Base-by-base conservation (phyloP, 2,329 filamentous ascomycete species). In the Claviceps pusilla region DNA sequence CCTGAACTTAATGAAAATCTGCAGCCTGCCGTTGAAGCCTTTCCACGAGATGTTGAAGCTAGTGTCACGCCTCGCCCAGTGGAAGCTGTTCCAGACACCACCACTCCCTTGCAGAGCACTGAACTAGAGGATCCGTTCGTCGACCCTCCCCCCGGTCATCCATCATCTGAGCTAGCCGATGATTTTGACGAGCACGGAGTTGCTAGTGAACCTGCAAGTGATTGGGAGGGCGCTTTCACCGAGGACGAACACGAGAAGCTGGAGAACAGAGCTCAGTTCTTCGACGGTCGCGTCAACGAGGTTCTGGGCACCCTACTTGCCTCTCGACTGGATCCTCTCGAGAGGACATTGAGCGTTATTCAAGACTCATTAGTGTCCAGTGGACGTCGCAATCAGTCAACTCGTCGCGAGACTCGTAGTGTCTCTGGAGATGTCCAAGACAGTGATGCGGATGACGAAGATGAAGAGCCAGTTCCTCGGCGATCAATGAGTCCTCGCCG, bases 391-490 rank as follows among this genome's bases (percentile, higher is more conserved):
- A 73, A 76, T 14, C 71, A 74, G 31, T 79, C 81, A 11, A 79
- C 75, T 54, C 74, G 78, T 35, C 77, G 77, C 45, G 76, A 78
- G 31, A 75, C 79, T 59, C 80, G 82, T 60, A 88, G 83, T 66
- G 69, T 80, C 45, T 90, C 86, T 49, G 80, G 75, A n/a, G 86
- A 89, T 35, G 64, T 77, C 3, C 76, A 80, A 50, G 83, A 94
- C 56, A 96, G 91, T 65, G 93, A 97, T 69, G 91, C 93, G 11
- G 91, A 97, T 66, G 90, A 95, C 58, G 89, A 95, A 64, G 90
- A 94, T 59, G 89, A 95, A 28, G 87, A 84, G 55, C 77, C 81
- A 54, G 57, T 71, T 56, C 71, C 76, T 58, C 76, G 81, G 65
- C 83, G 87, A 52, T 86, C 86, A 6, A 76, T 83, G 60, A 96